Conservation (phyloP, 352 stramenopile genomes). For the Pelagophyceae sp. region DNA sequence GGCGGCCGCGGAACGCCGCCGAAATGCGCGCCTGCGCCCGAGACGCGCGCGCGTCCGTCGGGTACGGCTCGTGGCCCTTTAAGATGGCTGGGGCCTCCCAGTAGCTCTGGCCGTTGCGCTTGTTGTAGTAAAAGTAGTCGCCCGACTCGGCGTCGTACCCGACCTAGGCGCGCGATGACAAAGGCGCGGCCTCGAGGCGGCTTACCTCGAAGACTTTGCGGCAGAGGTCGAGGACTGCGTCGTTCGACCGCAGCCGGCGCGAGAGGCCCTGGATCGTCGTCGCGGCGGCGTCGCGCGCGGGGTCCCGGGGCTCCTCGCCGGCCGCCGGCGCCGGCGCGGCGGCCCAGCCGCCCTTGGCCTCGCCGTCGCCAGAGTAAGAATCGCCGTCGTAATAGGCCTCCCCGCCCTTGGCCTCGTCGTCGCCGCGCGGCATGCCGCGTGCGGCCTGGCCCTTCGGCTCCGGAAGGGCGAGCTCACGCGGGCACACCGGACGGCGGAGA, state of each 20-base stretch:
- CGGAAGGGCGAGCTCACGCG: too few species aligned
- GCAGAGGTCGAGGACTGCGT: neutral
- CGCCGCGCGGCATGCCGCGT: too few species aligned
- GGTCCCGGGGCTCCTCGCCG: too few species aligned
- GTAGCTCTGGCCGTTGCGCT: conserved; percentile 25
- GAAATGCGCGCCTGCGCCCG: neutral
- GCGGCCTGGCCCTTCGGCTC: too few species aligned
- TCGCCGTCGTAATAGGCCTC: too few species aligned
- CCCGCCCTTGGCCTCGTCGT: too few species aligned
- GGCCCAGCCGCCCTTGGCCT: too few species aligned
- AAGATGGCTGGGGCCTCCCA: conserved; percentile 29
- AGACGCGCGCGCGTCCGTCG: conserved; percentile 10
- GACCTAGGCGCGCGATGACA: conserved; percentile 1
- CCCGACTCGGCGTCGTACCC: conserved; percentile 24
- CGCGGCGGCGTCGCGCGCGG: too few species aligned
- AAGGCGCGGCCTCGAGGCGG: neutral
- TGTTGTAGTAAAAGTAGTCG: conserved; percentile 35
- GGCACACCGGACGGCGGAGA: too few species aligned
- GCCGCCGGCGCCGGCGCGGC: too few species aligned
- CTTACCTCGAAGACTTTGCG: neutral
- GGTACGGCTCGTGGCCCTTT: conserved; percentile 3
- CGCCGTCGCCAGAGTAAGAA: too few species aligned
- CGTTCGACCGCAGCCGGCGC: neutral
- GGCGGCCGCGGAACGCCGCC: conserved; percentile 18
- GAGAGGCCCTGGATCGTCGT: conserved; percentile 11